A percentile compares a stretch with the other conserved stretches of the same genome.
phyloP scores from a whole-genome alignment of 176 grass and related monocot species.

The Raddia guianensis region DNA sequence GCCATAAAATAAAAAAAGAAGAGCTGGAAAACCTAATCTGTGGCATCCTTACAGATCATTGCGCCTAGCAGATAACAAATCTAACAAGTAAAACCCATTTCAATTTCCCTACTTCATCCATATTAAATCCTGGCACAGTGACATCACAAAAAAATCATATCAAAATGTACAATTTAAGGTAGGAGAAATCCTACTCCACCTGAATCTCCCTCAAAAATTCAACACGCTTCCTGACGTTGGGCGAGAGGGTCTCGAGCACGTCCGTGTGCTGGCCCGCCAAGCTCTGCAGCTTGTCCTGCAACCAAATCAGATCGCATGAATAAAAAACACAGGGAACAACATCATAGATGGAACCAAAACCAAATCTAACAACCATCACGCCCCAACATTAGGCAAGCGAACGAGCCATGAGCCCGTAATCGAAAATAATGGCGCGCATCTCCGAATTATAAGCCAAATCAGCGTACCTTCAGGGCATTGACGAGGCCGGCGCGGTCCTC shows the following conservation, averaged over 20 bases:
- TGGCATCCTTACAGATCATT: not conserved
- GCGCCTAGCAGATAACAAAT: not conserved
- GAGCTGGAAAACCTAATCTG: not conserved
- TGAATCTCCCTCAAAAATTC: constrained; percentile 72
- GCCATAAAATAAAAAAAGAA: not conserved
- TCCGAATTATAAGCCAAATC: constrained; percentile 11
- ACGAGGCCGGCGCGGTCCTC: constrained; percentile 72
- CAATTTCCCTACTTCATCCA: not conserved
- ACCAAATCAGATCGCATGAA: constrained; percentile 33
- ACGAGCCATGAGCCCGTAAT: not conserved
- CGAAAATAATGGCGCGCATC: not conserved
- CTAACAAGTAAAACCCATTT: not conserved
- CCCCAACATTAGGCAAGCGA: not conserved
- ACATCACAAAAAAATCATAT: not conserved
- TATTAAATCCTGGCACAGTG: not conserved
- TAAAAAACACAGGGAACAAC: not conserved
- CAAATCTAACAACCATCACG: not conserved
- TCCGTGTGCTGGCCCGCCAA: constrained; percentile 65
- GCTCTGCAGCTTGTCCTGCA: constrained; percentile 75
- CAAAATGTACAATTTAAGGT: not conserved
- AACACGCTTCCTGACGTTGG: constrained; percentile 79
- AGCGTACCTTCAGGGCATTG: constrained; percentile 62
- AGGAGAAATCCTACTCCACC: constrained; percentile 36
- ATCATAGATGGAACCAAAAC: not conserved
- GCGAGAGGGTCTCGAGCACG: constrained; percentile 58